phyloP scores from a whole-genome alignment of 345 rosid species.

The Clausena lansium region DNA sequence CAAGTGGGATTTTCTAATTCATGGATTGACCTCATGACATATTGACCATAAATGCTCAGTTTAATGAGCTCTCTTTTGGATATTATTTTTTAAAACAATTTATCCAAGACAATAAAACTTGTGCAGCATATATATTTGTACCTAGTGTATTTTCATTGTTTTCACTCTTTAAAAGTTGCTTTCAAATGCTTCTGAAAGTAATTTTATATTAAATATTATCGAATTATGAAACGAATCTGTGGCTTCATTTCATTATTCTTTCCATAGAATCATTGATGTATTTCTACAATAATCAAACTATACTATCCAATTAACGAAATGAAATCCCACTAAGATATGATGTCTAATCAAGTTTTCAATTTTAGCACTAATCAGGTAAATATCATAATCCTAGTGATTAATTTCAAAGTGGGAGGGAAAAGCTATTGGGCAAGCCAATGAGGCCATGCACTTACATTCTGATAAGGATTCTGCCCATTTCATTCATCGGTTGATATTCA shows the following conservation, averaged over 20 bases:
- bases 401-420: background rate
- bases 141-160: background rate
- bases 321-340: slow-evolving; percentile 10
- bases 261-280: background rate
- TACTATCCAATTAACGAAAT: background rate
- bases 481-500: background rate
- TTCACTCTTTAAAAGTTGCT: background rate
- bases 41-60: too few relatives aligned
- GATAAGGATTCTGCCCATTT: background rate
- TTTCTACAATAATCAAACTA: background rate
- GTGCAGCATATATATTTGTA: too few relatives aligned
- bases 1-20: background rate
- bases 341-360: slow-evolving; percentile 21
- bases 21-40: background rate
- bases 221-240: too few relatives aligned
- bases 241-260: background rate
- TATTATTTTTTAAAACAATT: too few relatives aligned
- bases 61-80: too few relatives aligned
- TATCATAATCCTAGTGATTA: slow-evolving; percentile 23
- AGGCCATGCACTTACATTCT: background rate
- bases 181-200: background rate
- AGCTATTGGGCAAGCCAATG: background rate
- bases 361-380: slow-evolving; percentile 23
- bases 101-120: too few relatives aligned
- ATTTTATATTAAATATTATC: too few relatives aligned